Evolutionary conservation across 129 eudicot genomes (phyloP).

Genomic region (Scalesia atractyloides): DNA sequence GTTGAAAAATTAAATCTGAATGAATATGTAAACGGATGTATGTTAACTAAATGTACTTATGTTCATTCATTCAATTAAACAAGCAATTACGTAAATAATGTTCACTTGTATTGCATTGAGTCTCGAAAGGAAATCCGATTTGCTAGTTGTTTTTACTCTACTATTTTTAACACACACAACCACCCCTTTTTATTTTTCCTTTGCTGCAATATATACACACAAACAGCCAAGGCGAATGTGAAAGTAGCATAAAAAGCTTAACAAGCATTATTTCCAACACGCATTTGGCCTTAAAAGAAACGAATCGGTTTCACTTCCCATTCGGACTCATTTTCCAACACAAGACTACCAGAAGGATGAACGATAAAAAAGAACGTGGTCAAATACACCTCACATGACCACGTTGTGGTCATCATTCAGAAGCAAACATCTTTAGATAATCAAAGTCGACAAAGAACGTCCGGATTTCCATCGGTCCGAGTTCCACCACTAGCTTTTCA

Average conservation of each 20-base stretch:
- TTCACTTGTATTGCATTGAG: too few species aligned
- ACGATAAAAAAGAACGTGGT: not conserved
- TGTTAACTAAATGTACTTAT: too few species aligned
- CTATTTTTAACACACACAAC: too few species aligned
- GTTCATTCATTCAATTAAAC: too few species aligned
- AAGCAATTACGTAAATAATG: too few species aligned
- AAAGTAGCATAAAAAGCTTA: not conserved
- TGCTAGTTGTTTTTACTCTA: too few species aligned
- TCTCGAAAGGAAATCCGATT: too few species aligned
- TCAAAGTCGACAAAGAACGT: conserved; percentile 62
- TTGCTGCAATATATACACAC: not conserved
- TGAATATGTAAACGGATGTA: too few species aligned
- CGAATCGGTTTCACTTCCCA: not conserved
- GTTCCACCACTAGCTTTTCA: conserved; percentile 66
- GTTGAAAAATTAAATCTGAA: too few species aligned
- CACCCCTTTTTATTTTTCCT: not conserved
- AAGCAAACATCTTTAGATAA: conserved; percentile 42
- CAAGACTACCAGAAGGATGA: not conserved
- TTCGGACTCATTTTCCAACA: conserved; percentile 3
- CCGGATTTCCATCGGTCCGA: conserved; percentile 89
- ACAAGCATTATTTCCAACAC: not conserved
- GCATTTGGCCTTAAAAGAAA: not conserved
- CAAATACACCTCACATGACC: conserved; percentile 8
- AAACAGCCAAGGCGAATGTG: not conserved
- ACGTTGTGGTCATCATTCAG: conserved; percentile 19